phyloP scores from a whole-genome alignment of 495 filamentous ascomycete species.

The Podospora pseudocomata region DNA sequence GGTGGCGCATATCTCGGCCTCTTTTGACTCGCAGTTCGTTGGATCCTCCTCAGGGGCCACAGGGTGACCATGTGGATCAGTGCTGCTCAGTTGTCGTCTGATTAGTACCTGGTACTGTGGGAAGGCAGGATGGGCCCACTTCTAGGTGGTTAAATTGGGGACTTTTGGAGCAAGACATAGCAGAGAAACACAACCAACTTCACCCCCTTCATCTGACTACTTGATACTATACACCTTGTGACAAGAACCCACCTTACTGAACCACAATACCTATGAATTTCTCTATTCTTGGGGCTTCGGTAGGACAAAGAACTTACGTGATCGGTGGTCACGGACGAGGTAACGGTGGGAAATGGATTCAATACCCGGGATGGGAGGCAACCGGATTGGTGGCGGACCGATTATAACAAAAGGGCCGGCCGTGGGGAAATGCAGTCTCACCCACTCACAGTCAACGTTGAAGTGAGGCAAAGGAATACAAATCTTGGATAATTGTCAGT shows the following conservation, averaged over 20 bases:
- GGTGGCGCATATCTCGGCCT: background rate
- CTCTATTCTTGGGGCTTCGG: background rate
- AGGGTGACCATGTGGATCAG: background rate
- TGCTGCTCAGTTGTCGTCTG: background rate
- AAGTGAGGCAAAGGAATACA: background rate
- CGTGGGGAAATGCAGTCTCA: background rate
- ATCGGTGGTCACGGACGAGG: background rate
- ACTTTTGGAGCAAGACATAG: too few species aligned
- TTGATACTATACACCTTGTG: too few species aligned
- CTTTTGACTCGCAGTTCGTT: background rate
- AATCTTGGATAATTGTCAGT: background rate
- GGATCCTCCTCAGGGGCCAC: background rate
- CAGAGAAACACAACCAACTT: too few species aligned
- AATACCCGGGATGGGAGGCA: background rate
- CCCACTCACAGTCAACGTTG: background rate
- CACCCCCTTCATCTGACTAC: too few species aligned
- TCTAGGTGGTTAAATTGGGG: too few species aligned
- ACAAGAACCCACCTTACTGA: too few species aligned
- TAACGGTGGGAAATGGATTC: background rate
- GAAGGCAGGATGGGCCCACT: too few species aligned
- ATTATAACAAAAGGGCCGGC: background rate
- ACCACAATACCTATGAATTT: background rate
- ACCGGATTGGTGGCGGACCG: background rate
- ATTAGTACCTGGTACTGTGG: background rate
- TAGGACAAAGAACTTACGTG: background rate